Base-by-base conservation (phyloP, 805 yeast species). In the Maudiozyma serrabonitensis region DNA sequence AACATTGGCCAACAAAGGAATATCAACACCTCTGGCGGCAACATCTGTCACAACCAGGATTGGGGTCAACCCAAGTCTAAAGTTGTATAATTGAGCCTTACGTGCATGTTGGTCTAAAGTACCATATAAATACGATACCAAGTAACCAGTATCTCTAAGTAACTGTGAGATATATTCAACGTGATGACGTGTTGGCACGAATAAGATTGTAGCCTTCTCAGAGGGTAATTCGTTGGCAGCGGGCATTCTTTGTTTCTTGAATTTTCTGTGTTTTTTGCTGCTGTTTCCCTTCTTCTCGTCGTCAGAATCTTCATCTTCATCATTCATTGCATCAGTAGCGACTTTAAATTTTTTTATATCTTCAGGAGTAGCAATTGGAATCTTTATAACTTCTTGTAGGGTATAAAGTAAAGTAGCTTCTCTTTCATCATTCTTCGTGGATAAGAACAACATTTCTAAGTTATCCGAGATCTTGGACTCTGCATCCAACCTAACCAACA, bases 21-120 rank as follows among this genome's bases (percentile, higher is more conserved):
- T 87, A 79, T 95, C 99, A 53, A 93, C 89, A 81, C 99, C 99
- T 74, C 99, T 83, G 1, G 99, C 99, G 25, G 96, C 96, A 55
- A 87, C 98, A 73, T 93, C 99, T 1, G 99, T 93, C 49, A 93
- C 99, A 9, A 93, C 97, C 64, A 93, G 68, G n/a, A 93, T 66
- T 31, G 86, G 80, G 4, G 96, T 81, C 43, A 85, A 72, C 1
- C 97, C 99, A 1, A 82, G 73, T 58, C 96, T 74, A 69, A 93
- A 93, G 57, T 88, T 82, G 61, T 83, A 76, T 46, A 93, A 71
- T 64, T 93, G 98, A 57, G 85, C 83, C 52, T 83, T 82, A 75
- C 99, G 83, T 1, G 99, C 99, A 58, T 81, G 83, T 64, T 93
- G 99, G 69, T 93, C 98, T 53, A 93, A 74, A 1, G 97, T 78